Evolutionary conservation across 371 early-diverging fungal species (phyloP).

Genomic region (Rhizomucor pusillus): DNA sequence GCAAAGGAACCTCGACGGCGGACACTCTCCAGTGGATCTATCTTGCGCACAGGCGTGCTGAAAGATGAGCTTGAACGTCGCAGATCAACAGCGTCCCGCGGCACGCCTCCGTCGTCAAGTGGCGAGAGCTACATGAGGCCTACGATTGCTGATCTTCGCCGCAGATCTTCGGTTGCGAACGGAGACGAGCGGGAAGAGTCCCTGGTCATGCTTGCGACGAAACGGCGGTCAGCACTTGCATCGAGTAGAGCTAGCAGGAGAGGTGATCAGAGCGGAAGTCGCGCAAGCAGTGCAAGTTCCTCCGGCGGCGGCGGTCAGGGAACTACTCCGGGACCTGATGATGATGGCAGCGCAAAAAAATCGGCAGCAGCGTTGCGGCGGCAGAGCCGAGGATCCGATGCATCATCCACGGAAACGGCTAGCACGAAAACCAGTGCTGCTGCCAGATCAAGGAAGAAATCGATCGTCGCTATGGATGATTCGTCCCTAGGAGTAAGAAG

Average conservation of each 20-base stretch:
- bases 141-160: constrained; percentile 23
- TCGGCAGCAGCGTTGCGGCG: constrained; percentile 3
- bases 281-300: constrained; percentile 14
- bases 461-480: constrained; percentile 16
- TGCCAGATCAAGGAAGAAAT: constrained; percentile 16
- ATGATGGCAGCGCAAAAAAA: constrained; percentile 14
- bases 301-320: not conserved
- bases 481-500: constrained; percentile 2
- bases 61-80: constrained; percentile 12
- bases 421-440: constrained; percentile 3
- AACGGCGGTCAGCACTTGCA: constrained; percentile 16
- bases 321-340: constrained; percentile 9
- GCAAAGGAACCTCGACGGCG: constrained; percentile 22
- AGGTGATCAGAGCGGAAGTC: constrained; percentile 7
- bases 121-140: constrained; percentile 25
- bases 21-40: constrained; percentile 31
- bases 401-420: not conserved
- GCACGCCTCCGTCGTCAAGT: constrained; percentile 6
- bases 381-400: constrained; percentile 3
- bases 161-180: constrained; percentile 20
- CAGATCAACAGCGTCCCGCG: constrained; percentile 13
- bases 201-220: constrained; percentile 13
- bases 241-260: constrained; percentile 11
- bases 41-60: constrained; percentile 5
- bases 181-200: constrained; percentile 15